Percentiles rank a stretch among this genome's conserved stretches.
These are phyloP conservation scores for Termitomyces sp. DNA, from an alignment of 768 basidiomycete species.

Conservation along the genomic window DNA sequence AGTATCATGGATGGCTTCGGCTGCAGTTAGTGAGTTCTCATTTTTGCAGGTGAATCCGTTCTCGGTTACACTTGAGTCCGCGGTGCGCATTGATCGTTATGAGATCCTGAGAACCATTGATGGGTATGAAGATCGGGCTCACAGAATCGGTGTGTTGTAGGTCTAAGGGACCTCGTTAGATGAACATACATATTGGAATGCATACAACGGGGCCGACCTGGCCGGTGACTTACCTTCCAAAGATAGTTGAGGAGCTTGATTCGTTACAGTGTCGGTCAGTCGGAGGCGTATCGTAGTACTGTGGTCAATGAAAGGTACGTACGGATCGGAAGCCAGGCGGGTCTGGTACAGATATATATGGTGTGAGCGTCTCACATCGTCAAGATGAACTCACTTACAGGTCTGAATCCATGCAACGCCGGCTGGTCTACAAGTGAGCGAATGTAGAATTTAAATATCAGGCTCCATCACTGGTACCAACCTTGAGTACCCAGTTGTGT, in stretches of 20 bases:
- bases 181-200: not conserved
- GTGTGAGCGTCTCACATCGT: not conserved
- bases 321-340: slow-evolving; percentile 58
- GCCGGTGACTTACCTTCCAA: slow-evolving; percentile 45
- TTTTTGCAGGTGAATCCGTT: slow-evolving; percentile 67
- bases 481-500: slow-evolving; percentile 58
- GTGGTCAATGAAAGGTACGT: slow-evolving; percentile 14
- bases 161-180: slow-evolving; percentile 19
- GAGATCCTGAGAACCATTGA: too few relatives aligned
- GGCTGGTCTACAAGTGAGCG: slow-evolving; percentile 27
- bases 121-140: slow-evolving; percentile 11
- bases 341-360: slow-evolving; percentile 29
- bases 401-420: slow-evolving; percentile 62
- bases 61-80: slow-evolving; percentile 53
- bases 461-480: slow-evolving; percentile 22
- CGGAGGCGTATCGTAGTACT: not conserved
- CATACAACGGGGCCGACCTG: not conserved
- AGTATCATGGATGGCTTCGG: slow-evolving; percentile 48
- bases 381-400: slow-evolving; percentile 31
- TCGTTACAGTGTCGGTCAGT: not conserved
- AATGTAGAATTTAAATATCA: not conserved
- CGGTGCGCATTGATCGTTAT: not conserved
- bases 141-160: slow-evolving; percentile 53
- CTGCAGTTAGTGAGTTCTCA: slow-evolving; percentile 43
- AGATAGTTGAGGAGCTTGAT: slow-evolving; percentile 57